These are phyloP conservation scores for Acacia melanoxylon DNA, from an alignment of 306 rosid genomes.

Conservation along the genomic window DNA sequence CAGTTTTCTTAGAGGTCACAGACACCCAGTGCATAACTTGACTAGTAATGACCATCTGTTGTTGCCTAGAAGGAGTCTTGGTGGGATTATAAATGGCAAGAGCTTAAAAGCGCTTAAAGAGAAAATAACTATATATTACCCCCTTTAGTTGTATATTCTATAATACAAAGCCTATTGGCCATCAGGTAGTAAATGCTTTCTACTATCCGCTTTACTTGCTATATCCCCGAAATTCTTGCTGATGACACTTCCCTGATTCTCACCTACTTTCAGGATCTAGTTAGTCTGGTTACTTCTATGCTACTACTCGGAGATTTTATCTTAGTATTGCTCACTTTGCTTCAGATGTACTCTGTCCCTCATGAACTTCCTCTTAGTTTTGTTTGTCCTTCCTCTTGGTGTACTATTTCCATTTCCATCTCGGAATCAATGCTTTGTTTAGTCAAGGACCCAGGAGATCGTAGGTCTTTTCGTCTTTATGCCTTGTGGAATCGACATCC, in stretches of 20 bases:
- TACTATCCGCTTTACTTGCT: conserved; percentile 10
- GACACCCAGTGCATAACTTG: conserved; percentile 39
- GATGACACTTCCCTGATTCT: conserved; percentile 22
- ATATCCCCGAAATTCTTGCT: conserved; percentile 17
- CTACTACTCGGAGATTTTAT: conserved; percentile 86
- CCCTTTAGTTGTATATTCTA: conserved; percentile 62
- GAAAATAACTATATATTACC: conserved; percentile 54
- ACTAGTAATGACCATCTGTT: conserved; percentile 50
- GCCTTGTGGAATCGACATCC: conserved; percentile 96
- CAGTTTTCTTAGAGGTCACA: conserved; percentile 40
- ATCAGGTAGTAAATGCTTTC: conserved; percentile 66
- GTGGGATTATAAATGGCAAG: conserved; percentile 62
- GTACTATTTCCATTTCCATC: conserved; percentile 86
- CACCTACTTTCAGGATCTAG: conserved; percentile 72
- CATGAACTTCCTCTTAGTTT: conserved; percentile 65
- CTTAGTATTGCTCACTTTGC: conserved; percentile 74
- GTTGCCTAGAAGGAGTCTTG: conserved; percentile 59
- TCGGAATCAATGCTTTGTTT: conserved; percentile 93
- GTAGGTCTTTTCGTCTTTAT: conserved; percentile 82
- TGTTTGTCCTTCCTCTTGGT: conserved; percentile 81
- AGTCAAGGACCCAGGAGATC: conserved; percentile 92
- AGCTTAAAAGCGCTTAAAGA: conserved; percentile 73
- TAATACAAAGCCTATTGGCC: too few relatives aligned
- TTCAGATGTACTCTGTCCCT: conserved; percentile 84
- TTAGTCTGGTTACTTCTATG: conserved; percentile 79